Evolutionary conservation across 441 rosid genomes (phyloP), one percentile per base, ranked within the genome.

Genomic region (Gossypium trilobum): DNA sequence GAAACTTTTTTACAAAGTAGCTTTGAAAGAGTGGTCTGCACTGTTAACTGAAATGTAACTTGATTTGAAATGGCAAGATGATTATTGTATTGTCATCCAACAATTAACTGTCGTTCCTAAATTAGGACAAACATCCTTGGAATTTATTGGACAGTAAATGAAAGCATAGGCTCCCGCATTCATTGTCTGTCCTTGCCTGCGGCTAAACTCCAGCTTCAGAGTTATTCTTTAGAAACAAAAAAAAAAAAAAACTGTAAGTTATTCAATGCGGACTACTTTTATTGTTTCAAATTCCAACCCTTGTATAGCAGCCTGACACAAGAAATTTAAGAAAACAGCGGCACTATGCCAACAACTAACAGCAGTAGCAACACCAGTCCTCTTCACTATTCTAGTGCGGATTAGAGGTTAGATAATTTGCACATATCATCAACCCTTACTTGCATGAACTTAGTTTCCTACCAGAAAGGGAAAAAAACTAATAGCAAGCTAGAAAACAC

Each of bases 11-110:
- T 20, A 62, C 16, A 75, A 73, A 70, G 78, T 56, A 50, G 50
- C 48, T 33, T 36, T 20, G 69, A 72, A 51, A 7, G 59, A 82
- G 82, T 82, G 82, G 79, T 13, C 68, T 44, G 55, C 31, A 83
- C 82, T 79, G 78, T 81, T 82, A 13, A 72, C 33, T 16, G 33
- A 60, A 69, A 60, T 68, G 64, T 63, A 23, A 64, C 44, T 48
- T 55, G 66, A 29, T 70, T 63, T 59, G 74, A 68, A 69, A 64
- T 51, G 65, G 22, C 44, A 17, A 39, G 13, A 22, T n/a, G 20
- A 56, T 13, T 13, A 52, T 4, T 20, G 20, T 54, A 13, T 46
- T 11, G 11, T 17, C 36, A 19, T 27, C 29, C 9, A 69, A 3
- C 73, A 50, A 69, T 23, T 13, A 17, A 57, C 54, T 27, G 20